phyloP scores from a whole-genome alignment of 1,284 basidiomycete species.

The Apiotrichum sp. region DNA sequence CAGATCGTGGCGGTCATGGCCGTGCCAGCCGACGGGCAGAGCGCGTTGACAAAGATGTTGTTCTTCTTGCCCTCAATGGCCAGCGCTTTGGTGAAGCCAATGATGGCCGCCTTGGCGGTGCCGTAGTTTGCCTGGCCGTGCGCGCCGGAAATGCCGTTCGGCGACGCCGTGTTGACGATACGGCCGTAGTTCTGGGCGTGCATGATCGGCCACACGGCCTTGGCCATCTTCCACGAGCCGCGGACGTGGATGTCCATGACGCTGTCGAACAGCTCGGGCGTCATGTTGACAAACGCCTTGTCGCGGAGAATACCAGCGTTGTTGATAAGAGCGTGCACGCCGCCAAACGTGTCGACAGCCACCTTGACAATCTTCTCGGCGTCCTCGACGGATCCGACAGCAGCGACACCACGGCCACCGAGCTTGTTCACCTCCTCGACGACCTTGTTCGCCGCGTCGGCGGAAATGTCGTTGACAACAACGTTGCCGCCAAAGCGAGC shows the following conservation, averaged over 20 bases:
- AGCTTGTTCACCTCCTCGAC: conserved; percentile 79
- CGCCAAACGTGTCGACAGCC: conserved; percentile 80
- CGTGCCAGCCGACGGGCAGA: conserved; percentile 85
- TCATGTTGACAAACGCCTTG: conserved; percentile 84
- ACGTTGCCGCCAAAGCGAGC: conserved; percentile 88
- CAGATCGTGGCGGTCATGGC: conserved; percentile 84
- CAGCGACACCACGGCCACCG: conserved; percentile 83
- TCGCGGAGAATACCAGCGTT: conserved; percentile 93
- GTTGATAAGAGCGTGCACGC: conserved; percentile 81
- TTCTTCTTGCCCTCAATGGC: conserved; percentile 91
- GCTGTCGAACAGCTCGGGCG: conserved; percentile 88
- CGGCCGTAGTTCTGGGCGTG: conserved; percentile 95
- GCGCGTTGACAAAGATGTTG: conserved; percentile 79
- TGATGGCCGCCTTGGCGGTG: conserved; percentile 91
- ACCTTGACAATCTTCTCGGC: conserved; percentile 84
- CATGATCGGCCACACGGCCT: conserved; percentile 96
- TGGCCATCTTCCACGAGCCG: conserved; percentile 76
- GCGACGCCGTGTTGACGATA: conserved; percentile 88
- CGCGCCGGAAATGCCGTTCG: conserved; percentile 90
- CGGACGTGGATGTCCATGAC: conserved; percentile 80
- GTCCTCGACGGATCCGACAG: conserved; percentile 79
- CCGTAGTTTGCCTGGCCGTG: conserved; percentile 84
- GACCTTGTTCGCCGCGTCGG: conserved; percentile 73
- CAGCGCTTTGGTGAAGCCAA: conserved; percentile 81
- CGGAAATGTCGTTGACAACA: conserved; percentile 90